These are phyloP conservation scores for Vicia villosa DNA, from an alignment of 306 rosid genomes.

Conservation along the genomic window DNA sequence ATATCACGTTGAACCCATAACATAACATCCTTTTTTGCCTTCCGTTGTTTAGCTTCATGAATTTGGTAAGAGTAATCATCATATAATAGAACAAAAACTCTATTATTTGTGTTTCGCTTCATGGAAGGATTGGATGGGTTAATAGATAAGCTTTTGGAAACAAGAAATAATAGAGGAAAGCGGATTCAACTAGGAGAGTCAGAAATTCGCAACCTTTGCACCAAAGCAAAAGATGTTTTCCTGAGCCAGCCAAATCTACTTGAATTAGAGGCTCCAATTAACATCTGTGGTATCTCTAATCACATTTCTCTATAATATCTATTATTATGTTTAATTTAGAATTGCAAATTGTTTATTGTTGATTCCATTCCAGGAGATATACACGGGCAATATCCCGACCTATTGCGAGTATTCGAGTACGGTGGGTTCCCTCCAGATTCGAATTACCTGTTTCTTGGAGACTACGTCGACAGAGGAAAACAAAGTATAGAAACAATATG, in stretches of 20 bases:
- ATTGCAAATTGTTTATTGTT: background rate
- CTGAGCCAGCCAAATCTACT: conserved; percentile 79
- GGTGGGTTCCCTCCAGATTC: conserved; percentile 91
- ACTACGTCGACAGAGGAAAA: conserved; percentile 94
- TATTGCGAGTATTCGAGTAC: conserved; percentile 68
- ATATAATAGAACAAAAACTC: background rate
- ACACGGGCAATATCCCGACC: conserved; percentile 93
- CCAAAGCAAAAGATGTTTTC: conserved; percentile 67
- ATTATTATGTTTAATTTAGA: background rate
- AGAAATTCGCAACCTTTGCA: conserved; percentile 82
- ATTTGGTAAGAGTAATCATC: background rate
- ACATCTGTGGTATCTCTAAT: conserved; percentile 69
- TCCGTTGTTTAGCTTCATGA: background rate
- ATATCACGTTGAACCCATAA: conserved; percentile 17
- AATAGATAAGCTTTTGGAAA: conserved; percentile 77
- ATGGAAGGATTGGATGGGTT: conserved; percentile 86
- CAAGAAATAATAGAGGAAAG: conserved; percentile 65
- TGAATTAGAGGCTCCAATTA: conserved; percentile 87
- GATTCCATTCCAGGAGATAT: conserved; percentile 57
- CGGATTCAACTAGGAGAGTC: conserved; percentile 66
- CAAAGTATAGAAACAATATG: conserved; percentile 88
- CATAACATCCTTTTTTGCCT: background rate
- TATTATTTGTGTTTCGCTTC: background rate
- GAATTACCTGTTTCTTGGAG: conserved; percentile 83
- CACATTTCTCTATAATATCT: background rate